phyloP scores from a whole-genome alignment of 768 basidiomycete species.

The Mycena maculata region DNA sequence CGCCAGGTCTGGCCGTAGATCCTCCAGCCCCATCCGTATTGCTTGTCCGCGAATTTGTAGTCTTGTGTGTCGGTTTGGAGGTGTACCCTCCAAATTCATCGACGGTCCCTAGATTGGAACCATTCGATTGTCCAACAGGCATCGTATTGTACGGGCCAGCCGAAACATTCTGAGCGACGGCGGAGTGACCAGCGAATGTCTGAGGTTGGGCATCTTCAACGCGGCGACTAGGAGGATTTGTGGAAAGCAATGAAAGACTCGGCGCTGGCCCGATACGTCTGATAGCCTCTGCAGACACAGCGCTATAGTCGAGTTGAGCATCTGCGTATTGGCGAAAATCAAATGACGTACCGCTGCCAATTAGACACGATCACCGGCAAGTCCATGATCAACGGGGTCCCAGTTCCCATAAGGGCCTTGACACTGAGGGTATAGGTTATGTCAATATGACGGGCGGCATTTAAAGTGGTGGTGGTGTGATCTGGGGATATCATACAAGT shows the following conservation, averaged over 20 bases:
- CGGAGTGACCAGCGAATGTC: conserved; percentile 33
- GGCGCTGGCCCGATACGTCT: conserved; percentile 64
- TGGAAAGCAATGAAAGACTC: conserved; percentile 56
- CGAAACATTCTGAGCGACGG: conserved; percentile 23
- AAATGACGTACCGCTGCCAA: conserved; percentile 76
- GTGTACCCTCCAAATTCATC: conserved; percentile 37
- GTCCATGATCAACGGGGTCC: conserved; percentile 73
- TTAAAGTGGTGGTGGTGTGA: conserved; percentile 85
- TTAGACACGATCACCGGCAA: conserved; percentile 86
- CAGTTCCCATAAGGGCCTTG: conserved; percentile 80
- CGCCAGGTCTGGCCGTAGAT: conserved; percentile 21
- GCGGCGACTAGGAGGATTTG: conserved; percentile 25
- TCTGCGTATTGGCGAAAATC: background rate
- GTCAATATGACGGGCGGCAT: conserved; percentile 86
- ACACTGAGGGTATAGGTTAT: conserved; percentile 83
- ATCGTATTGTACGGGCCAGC: conserved; percentile 30
- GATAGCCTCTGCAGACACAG: conserved; percentile 78
- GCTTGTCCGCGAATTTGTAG: conserved; percentile 29
- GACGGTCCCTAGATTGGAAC: conserved; percentile 24
- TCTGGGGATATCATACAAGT: conserved; percentile 74
- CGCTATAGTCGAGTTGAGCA: conserved; percentile 52
- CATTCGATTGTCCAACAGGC: conserved; percentile 14
- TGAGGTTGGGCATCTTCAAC: conserved; percentile 29
- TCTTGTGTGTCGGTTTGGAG: conserved; percentile 22
- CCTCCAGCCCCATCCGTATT: conserved; percentile 13